These are phyloP conservation scores for Ilyonectria mors-panacis DNA, from an alignment of 2,329 filamentous ascomycete genomes.

Conservation along the genomic window DNA sequence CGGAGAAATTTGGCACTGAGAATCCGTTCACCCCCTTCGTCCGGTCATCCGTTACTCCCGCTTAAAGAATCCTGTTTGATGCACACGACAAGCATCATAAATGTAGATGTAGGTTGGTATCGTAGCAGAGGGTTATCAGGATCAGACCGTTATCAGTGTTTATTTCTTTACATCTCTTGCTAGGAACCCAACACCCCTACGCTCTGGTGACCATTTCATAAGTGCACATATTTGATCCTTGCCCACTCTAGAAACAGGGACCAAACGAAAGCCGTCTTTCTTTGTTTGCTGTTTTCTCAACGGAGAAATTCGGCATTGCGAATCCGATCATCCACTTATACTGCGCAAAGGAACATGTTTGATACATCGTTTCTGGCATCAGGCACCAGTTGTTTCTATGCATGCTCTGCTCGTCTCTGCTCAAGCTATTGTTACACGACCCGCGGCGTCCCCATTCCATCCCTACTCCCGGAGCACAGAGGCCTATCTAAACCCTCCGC, in stretches of 20 bases:
- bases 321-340: neutral
- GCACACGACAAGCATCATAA: too few relatives aligned
- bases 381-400: constrained; percentile 11
- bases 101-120: too few relatives aligned
- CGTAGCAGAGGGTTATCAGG: too few relatives aligned
- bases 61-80: too few relatives aligned
- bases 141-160: too few relatives aligned
- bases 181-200: too few relatives aligned
- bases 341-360: neutral
- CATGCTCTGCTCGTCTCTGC: constrained; percentile 37
- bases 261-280: neutral
- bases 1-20: neutral
- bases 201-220: too few relatives aligned
- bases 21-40: too few relatives aligned
- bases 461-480: constrained; percentile 54
- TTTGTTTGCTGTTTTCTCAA: neutral
- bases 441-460: constrained; percentile 37
- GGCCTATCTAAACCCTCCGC: constrained; percentile 67
- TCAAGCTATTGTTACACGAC: constrained; percentile 44
- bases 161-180: too few relatives aligned
- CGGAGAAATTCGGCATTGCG: neutral
- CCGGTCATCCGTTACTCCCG: too few relatives aligned
- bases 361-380: constrained; percentile 18
- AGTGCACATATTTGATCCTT: neutral
- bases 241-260: neutral